A percentile compares a stretch with the other conserved stretches of the same genome.
These are phyloP conservation scores for Oxalis stricta DNA, from an alignment of 441 rosid genomes.

Conservation along the genomic window DNA sequence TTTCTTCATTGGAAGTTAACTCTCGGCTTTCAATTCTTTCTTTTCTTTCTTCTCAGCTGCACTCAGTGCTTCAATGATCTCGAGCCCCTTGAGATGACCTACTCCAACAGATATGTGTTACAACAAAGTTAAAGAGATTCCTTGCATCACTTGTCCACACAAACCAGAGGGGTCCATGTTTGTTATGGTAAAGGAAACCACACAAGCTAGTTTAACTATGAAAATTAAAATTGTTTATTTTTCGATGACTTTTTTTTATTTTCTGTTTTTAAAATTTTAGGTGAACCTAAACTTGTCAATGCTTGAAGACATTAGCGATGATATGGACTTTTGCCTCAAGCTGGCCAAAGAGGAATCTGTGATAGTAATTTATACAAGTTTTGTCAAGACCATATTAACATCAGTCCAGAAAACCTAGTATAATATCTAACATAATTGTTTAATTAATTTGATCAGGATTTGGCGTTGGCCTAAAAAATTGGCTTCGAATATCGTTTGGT, in stretches of 20 bases:
- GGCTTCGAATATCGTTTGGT: constrained; percentile 44
- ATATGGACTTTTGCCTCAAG: constrained; percentile 48
- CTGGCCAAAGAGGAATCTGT: constrained; percentile 44
- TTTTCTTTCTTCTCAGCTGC: too few species aligned
- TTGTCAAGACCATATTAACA: neutral
- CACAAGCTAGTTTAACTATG: neutral
- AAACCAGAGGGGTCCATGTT: constrained; percentile 14
- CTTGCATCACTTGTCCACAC: constrained; percentile 9
- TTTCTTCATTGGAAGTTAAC: too few species aligned
- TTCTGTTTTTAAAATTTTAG: too few species aligned
- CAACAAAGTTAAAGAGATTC: constrained; percentile 9
- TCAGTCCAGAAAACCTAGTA: too few species aligned
- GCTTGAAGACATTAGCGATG: constrained; percentile 41
- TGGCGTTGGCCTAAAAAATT: constrained; percentile 40
- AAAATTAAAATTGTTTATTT: neutral
- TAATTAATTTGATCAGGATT: constrained; percentile 18
- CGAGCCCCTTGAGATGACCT: too few species aligned
- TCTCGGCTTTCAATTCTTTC: too few species aligned
- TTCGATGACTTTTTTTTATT: neutral
- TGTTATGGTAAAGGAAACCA: constrained; percentile 8
- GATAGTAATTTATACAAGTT: neutral
- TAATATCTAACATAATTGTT: too few species aligned
- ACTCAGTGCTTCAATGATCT: too few species aligned
- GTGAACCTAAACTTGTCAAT: constrained; percentile 22
- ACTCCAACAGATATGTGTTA: constrained; percentile 5